These are phyloP conservation scores for Microstegium vimineum DNA, from an alignment of 176 grass and related monocot genomes.

Conservation along the genomic window DNA sequence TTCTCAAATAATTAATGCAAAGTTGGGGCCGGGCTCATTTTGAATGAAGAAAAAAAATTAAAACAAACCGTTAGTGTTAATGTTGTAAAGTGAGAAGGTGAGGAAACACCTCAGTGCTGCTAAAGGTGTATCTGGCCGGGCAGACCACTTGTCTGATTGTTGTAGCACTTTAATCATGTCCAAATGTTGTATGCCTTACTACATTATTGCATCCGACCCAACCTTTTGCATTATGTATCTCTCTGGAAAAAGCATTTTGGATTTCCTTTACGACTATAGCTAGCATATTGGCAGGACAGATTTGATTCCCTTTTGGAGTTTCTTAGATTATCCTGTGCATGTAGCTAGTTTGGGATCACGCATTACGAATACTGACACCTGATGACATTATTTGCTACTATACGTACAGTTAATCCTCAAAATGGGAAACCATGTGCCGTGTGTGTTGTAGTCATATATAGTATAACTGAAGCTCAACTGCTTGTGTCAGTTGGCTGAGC, in stretches of 20 bases:
- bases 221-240: background rate
- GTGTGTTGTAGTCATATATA: background rate
- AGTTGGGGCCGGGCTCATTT: background rate
- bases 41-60: background rate
- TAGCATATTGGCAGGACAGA: background rate
- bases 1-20: background rate
- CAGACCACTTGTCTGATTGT: background rate
- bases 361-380: background rate
- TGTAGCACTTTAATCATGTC: background rate
- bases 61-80: background rate
- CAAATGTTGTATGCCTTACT: background rate
- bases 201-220: conserved; percentile 13
- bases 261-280: background rate
- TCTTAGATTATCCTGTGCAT: background rate
- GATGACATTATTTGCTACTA: background rate
- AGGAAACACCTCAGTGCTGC: background rate
- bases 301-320: background rate
- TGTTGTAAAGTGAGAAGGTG: background rate
- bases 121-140: background rate
- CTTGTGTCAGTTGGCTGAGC: background rate
- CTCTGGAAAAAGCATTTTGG: conserved; percentile 2
- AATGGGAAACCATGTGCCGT: background rate
- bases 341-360: background rate
- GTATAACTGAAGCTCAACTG: background rate
- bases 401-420: background rate